A percentile compares a stretch with the other conserved stretches of the same genome.
These are phyloP conservation scores for Babesia bigemina DNA, from an alignment of 169 alveolate species.

Conservation along the genomic window DNA sequence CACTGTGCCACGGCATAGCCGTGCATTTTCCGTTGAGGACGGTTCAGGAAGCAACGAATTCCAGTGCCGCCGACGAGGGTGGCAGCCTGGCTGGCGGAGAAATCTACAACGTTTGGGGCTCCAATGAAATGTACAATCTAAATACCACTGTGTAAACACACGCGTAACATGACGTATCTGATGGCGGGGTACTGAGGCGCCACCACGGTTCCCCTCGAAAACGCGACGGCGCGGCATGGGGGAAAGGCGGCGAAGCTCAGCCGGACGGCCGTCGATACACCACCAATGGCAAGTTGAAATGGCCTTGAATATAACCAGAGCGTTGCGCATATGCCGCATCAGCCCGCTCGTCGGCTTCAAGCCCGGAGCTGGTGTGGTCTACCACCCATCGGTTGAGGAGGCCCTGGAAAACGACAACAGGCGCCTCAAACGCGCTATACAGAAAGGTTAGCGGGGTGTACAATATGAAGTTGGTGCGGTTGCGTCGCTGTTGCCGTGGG, in stretches of 20 bases:
- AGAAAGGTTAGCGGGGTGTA: conserved; percentile 38
- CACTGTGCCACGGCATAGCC: too few relatives aligned
- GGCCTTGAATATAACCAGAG: conserved; percentile 67
- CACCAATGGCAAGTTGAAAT: conserved; percentile 29
- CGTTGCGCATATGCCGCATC: conserved; percentile 68
- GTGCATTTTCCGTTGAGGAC: too few relatives aligned
- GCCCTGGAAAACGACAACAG: conserved; percentile 48
- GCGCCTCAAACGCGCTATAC: conserved; percentile 48
- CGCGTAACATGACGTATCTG: too few relatives aligned
- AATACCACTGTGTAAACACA: too few relatives aligned
- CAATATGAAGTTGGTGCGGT: background rate
- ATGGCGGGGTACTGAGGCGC: too few relatives aligned
- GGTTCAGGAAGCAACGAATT: too few relatives aligned
- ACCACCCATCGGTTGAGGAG: conserved; percentile 69
- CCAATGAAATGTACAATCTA: too few relatives aligned
- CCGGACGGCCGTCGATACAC: background rate
- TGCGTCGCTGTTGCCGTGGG: background rate
- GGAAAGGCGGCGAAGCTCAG: background rate
- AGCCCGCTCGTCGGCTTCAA: conserved; percentile 77
- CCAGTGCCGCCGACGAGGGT: too few relatives aligned
- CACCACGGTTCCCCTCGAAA: background rate
- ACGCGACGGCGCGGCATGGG: background rate
- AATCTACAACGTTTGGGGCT: too few relatives aligned
- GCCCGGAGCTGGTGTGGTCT: conserved; percentile 80
- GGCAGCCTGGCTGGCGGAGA: too few relatives aligned